phyloP scores from a whole-genome alignment of 495 filamentous ascomycete genomes.

The Trichoderma reesei region DNA sequence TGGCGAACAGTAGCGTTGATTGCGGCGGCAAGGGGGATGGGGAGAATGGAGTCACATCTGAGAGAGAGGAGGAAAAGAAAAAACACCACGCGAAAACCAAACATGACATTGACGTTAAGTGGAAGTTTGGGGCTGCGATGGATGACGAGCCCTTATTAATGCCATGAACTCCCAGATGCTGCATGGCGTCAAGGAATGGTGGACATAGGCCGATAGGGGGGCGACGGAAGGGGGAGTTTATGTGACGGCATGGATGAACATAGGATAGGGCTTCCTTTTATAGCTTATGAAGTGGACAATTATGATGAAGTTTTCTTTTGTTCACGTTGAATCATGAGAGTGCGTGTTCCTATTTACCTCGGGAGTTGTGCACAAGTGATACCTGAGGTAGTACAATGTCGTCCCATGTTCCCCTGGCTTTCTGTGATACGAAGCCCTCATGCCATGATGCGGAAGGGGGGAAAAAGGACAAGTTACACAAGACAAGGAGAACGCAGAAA shows the following conservation, averaged over 20 bases:
- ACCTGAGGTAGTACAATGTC: too few species aligned
- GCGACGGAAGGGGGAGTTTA: neutral
- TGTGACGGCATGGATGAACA: conserved; percentile 2
- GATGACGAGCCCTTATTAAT: conserved; percentile 1
- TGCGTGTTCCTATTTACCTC: too few species aligned
- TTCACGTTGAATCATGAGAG: too few species aligned
- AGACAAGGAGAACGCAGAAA: too few species aligned
- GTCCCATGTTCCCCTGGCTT: too few species aligned
- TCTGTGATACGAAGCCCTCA: too few species aligned
- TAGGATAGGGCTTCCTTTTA: neutral
- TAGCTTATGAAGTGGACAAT: neutral
- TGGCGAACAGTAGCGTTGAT: neutral
- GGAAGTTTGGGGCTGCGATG: neutral
- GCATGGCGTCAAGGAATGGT: neutral
- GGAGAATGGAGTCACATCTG: neutral
- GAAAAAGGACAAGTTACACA: too few species aligned
- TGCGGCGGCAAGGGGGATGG: neutral
- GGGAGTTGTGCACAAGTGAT: too few species aligned
- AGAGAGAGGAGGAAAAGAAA: neutral
- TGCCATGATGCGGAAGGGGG: too few species aligned
- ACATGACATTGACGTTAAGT: neutral
- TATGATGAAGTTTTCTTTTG: neutral
- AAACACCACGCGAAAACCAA: too few species aligned
- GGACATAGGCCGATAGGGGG: too few species aligned
- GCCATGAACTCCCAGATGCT: conserved; percentile 5